A percentile compares a stretch with the other conserved stretches of the same genome.
Evolutionary conservation across 345 rosid species (phyloP).

Genomic region (Barbarea vulgaris): DNA sequence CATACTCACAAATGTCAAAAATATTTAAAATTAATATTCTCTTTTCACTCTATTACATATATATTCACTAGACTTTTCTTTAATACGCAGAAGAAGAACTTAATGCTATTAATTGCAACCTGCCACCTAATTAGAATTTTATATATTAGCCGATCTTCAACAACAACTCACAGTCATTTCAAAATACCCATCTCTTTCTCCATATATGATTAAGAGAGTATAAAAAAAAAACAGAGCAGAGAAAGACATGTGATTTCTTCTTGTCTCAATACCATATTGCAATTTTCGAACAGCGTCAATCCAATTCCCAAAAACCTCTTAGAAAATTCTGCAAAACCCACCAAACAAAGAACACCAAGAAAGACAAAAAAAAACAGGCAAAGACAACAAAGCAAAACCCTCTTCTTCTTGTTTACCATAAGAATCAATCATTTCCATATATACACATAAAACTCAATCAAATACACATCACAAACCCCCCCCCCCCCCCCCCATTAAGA

Average conservation of each 20-base stretch:
- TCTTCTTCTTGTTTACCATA: background rate
- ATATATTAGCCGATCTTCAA: background rate
- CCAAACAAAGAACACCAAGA: conserved; percentile 6
- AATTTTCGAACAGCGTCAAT: background rate
- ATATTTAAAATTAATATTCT: too few species aligned
- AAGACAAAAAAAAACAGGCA: background rate
- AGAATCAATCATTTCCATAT: background rate
- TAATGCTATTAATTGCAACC: background rate
- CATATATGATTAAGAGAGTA: background rate
- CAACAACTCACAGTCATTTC: background rate
- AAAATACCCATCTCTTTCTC: background rate
- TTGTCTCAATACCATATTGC: conserved; percentile 16
- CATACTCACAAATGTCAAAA: background rate
- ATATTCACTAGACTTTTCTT: background rate
- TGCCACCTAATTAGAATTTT: background rate
- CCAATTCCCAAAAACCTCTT: conserved; percentile 16
- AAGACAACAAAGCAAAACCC: conserved; percentile 24
- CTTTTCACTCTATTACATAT: background rate
- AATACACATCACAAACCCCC: background rate
- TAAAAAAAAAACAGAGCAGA: conserved; percentile 3
- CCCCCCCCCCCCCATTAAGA: too few species aligned
- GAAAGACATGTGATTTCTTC: conserved; percentile 6
- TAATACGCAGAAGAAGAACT: background rate
- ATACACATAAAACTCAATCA: background rate
- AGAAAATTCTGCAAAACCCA: conserved; percentile 29